A percentile compares a stretch with the other conserved stretches of the same genome.
Evolutionary conservation across 2,329 filamentous ascomycete genomes (phyloP).

Genomic region (Daldinia sp.): DNA sequence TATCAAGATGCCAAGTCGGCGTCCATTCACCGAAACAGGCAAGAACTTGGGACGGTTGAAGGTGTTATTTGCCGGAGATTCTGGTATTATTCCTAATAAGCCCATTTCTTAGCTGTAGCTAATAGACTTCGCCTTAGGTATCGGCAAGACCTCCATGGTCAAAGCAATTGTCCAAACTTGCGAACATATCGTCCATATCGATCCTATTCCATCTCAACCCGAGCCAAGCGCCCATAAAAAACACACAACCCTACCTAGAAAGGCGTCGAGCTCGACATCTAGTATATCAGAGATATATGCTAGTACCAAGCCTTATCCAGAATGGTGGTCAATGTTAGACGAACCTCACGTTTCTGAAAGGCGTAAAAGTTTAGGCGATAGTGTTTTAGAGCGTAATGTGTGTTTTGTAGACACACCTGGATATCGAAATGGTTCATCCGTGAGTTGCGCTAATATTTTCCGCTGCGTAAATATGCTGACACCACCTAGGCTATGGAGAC

Average conservation of each 20-base stretch:
- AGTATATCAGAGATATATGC: constrained; percentile 77
- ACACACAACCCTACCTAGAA: constrained; percentile 39
- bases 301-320: constrained; percentile 85
- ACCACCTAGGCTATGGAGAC: constrained; percentile 59
- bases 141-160: constrained; percentile 91
- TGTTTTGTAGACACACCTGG: constrained; percentile 92
- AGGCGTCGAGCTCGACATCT: constrained; percentile 51
- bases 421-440: constrained; percentile 65
- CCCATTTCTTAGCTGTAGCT: constrained; percentile 37
- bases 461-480: constrained; percentile 32
- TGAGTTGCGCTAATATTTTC: constrained; percentile 53
- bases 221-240: constrained; percentile 37
- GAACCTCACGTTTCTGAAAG: constrained; percentile 69
- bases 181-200: constrained; percentile 93
- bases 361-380: constrained; percentile 79
- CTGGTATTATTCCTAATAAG: constrained; percentile 64
- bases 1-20: constrained; percentile 86
- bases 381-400: constrained; percentile 88
- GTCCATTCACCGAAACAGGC: constrained; percentile 90
- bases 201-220: constrained; percentile 65
- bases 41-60: constrained; percentile 88
- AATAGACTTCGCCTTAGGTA: constrained; percentile 62
- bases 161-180: constrained; percentile 88
- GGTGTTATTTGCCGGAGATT: constrained; percentile 84
- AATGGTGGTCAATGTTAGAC: constrained; percentile 88